phyloP scores from a whole-genome alignment of 192 early-diverging fungal species.

The Haplosporangium gracile region DNA sequence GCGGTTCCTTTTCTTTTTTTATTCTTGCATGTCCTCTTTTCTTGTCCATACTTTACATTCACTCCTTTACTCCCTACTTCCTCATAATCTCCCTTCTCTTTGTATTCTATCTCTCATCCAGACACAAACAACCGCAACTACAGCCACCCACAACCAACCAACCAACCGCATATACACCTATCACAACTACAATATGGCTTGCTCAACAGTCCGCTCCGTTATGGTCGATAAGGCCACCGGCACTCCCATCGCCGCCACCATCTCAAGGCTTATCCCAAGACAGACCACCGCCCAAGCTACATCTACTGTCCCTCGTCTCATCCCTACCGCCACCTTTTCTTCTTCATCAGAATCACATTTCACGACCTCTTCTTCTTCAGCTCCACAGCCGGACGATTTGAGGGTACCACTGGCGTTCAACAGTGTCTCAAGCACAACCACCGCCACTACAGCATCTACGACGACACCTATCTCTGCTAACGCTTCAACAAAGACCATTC shows the following conservation, averaged over 20 bases:
- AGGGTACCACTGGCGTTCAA: not conserved
- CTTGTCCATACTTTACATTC: not conserved
- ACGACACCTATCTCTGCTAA: not conserved
- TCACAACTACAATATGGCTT: slow-evolving; percentile 17
- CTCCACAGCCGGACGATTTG: not conserved
- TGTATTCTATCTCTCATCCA: slow-evolving; percentile 10
- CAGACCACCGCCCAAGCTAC: slow-evolving; percentile 6
- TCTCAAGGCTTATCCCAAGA: slow-evolving; percentile 22
- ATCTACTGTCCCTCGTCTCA: not conserved
- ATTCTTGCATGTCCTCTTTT: not conserved
- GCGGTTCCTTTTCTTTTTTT: slow-evolving; percentile 2
- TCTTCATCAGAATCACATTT: not conserved
- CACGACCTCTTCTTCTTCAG: not conserved
- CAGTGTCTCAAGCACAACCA: not conserved
- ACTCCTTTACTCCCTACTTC: not conserved
- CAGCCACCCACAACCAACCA: not conserved
- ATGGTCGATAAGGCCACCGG: slow-evolving; percentile 27
- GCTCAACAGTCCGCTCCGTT: slow-evolving; percentile 37
- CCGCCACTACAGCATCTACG: not conserved
- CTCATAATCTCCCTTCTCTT: not conserved
- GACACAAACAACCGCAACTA: not conserved
- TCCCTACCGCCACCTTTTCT: not conserved
- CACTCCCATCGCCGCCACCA: slow-evolving; percentile 23
- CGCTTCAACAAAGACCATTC: not conserved
- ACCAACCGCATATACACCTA: not conserved